A percentile compares a stretch with the other conserved stretches of the same genome.
Evolutionary conservation across 1,139 yeast genomes (phyloP).

Genomic region (Scheffersomyces stambukii): DNA sequence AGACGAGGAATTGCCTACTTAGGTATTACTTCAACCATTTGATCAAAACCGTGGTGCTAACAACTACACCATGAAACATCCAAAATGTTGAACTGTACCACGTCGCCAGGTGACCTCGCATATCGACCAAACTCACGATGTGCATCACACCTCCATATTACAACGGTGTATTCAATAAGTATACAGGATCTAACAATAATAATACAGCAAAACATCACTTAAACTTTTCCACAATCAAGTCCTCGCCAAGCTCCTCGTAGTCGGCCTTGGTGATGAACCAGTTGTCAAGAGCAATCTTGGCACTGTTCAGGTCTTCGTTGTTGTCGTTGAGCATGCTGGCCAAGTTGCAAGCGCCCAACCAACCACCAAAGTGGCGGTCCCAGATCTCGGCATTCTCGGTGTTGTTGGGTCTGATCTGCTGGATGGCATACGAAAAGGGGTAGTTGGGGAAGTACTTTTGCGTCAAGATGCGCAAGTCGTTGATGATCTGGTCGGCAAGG

Average conservation of each 20-base stretch:
- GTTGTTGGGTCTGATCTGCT: conserved; percentile 12
- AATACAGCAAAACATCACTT: no score
- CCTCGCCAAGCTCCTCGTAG: conserved; percentile 59
- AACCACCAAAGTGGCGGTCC: conserved; percentile 56
- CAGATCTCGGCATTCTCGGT: conserved; percentile 31
- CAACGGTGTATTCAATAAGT: conserved; percentile 2
- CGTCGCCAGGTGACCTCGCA: no score
- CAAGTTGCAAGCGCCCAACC: conserved; percentile 67
- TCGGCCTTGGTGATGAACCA: conserved; percentile 57
- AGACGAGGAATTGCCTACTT: no score
- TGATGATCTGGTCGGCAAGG: conserved; percentile 55
- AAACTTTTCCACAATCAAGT: conserved; percentile 51
- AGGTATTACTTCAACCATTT: no score
- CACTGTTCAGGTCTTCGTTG: conserved; percentile 32
- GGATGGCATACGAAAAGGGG: conserved; percentile 22
- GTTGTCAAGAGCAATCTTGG: conserved; percentile 44
- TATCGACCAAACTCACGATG: no score
- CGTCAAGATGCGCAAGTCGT: conserved; percentile 50
- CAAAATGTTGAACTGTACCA: no score
- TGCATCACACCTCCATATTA: background rate
- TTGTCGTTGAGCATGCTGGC: conserved; percentile 48
- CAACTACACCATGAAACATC: no score
- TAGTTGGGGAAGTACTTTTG: conserved; percentile 49
- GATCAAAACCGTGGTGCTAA: no score
- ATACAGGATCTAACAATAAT: conserved; percentile 1